Evolutionary conservation across 2,329 filamentous ascomycete genomes (phyloP).

Genomic region (Ceratocystis lukuohia): DNA sequence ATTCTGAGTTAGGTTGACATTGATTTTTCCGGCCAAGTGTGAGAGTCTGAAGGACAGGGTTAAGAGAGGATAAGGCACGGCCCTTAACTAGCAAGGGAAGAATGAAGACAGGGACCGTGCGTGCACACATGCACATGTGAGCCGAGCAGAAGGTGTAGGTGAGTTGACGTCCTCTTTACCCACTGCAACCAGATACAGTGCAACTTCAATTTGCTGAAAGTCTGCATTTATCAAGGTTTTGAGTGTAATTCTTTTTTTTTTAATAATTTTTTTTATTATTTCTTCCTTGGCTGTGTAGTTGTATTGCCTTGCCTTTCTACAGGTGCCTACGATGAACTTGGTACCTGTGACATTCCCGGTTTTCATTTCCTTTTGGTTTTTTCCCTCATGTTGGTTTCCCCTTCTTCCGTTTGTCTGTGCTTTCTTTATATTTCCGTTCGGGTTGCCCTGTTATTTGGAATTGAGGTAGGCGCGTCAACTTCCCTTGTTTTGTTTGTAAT

Average conservation of each 20-base stretch:
- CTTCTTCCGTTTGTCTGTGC: background rate
- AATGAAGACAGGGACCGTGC: constrained; percentile 2
- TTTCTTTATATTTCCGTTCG: background rate
- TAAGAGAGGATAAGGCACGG: background rate
- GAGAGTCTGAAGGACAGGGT: background rate
- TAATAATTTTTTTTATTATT: no score
- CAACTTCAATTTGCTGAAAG: background rate
- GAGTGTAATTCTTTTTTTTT: background rate
- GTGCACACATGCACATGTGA: constrained; percentile 1
- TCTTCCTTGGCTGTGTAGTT: no score
- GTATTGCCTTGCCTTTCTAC: background rate
- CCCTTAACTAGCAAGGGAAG: background rate
- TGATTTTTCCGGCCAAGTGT: background rate
- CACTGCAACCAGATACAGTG: background rate
- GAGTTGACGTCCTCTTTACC: background rate
- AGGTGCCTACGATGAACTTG: background rate
- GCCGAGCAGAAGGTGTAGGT: background rate
- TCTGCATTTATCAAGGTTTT: background rate
- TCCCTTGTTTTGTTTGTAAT: background rate
- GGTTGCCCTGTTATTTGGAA: background rate
- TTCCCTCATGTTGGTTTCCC: background rate
- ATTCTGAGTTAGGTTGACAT: background rate
- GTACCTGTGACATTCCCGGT: background rate
- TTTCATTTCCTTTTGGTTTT: background rate
- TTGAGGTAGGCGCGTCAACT: background rate